phyloP scores from a whole-genome alignment of 2,329 filamentous ascomycete species.

The Penicillium rolfsii region DNA sequence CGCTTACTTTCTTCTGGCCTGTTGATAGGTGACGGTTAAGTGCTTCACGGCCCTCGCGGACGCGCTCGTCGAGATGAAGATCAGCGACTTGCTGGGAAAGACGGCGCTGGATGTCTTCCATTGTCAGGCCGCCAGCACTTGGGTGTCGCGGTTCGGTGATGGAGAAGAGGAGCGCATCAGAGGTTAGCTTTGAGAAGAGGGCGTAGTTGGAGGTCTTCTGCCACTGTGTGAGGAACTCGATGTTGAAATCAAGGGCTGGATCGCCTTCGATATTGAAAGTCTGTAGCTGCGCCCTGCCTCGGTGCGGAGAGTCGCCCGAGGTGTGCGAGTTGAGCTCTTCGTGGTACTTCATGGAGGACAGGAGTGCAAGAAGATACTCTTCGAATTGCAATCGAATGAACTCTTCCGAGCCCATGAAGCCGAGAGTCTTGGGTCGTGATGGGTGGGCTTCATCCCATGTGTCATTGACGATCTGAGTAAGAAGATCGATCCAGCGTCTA shows the following conservation, averaged over 20 bases:
- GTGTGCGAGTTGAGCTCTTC: conserved; percentile 61
- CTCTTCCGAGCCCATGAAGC: conserved; percentile 93
- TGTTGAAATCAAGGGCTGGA: conserved; percentile 79
- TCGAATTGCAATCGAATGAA: conserved; percentile 97
- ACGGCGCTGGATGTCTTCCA: conserved; percentile 91
- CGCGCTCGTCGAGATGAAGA: conserved; percentile 86
- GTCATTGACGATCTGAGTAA: conserved; percentile 90
- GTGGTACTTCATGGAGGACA: conserved; percentile 89
- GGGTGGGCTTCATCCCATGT: conserved; percentile 96
- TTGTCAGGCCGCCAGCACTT: conserved; percentile 86
- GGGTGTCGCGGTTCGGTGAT: conserved; percentile 92
- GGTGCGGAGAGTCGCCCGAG: conserved; percentile 47
- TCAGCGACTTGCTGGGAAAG: conserved; percentile 92
- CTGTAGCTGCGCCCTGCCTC: conserved; percentile 56
- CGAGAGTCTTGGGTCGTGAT: conserved; percentile 86
- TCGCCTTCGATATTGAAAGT: conserved; percentile 72
- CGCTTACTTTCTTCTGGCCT: conserved; percentile 84
- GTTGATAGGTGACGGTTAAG: conserved; percentile 87
- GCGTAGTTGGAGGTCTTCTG: conserved; percentile 85
- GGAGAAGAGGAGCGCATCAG: conserved; percentile 85
- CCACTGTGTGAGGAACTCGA: conserved; percentile 88
- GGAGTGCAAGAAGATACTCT: conserved; percentile 87
- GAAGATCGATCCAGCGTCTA: conserved; percentile 92
- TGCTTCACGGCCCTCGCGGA: conserved; percentile 80
- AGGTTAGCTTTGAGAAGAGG: conserved; percentile 76